Base-by-base conservation (phyloP, 257 asterid species). In the Capsicum baccatum region DNA sequence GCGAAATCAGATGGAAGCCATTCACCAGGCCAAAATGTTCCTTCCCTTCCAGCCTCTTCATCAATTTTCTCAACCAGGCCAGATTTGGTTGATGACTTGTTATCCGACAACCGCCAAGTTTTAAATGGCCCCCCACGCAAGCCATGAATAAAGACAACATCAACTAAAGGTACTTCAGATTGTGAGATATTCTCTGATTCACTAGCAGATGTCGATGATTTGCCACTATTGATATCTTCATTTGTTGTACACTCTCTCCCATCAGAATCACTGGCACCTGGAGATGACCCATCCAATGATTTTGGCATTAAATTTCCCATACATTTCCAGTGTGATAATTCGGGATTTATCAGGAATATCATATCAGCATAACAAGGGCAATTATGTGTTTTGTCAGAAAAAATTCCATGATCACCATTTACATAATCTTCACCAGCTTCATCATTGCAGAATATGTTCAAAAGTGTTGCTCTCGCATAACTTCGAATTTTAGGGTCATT, bases 21-120 rank as follows among this genome's bases (percentile, higher is more conserved):
- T 87, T 95, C 98, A 83, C 94, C 98, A 21, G 99, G 99, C 99
- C 99, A 97, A 83, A 97, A 95, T 79, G 99, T 92, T 88, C 99
- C 99, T 79, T 91, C 94, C 87, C 90, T 94, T 80, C 99, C 99
- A 68, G 98, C 98, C 87, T 97, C 99, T 91, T 94, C 97, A 67
- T 97, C 99, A 89, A 97, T 97, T 92, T 95, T 97, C 90, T 97
- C 99, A 81, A 97, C 98, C 84, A 97, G 97, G 88, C 99, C 99
- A 87, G 99, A 97, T 89, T 97, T 97, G 54, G 98, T 95, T 12
- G 99, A 97, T 58, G 93, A 94, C 92, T 97, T 97, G 90, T 97
- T 96, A 88, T 95, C 99, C 8, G 99, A 95, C 86, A 97, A 80
- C 84, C 99, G 93, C 99, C 99, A 97, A 16, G 97, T 95, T 89